Evolutionary conservation across 768 basidiomycete genomes (phyloP), one percentile per base, ranked within the genome.

Genomic region (Tricholoma saponaceum): DNA sequence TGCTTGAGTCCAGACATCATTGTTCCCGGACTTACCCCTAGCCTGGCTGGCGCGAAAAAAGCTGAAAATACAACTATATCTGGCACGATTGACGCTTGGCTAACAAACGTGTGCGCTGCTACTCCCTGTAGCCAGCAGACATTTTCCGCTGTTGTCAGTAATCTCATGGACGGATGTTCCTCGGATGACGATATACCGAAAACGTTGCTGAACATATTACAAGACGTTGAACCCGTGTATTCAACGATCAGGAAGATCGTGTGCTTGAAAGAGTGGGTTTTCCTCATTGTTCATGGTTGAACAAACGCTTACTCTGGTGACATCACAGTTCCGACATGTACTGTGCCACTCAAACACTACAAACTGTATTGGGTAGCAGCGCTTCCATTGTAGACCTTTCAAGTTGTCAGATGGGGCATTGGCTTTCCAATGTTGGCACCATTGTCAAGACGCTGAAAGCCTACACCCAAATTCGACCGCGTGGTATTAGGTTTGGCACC

Each of bases 1-100:
- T 60, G 59, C 28, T 49, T 60, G 18, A 39, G 52, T 20, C 59
- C 49, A 32, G 43, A 26, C 6, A 47, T 54, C 30, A 39, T 60
- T 13, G 28, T 58, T 32, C 52, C 53, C 13, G 47, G 25, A 8
- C n/a, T 60, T 7, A 35, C 55, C 33, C 46, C 49, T 13, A 49
- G 43, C 8, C n/a, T 60, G 23, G 18, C 56, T 16, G 56, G 53
- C 46, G 46, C 39, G 49, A 58, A 43, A 20, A 43, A 3, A 3
- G 5, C 20, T 43, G 6, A 43, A 4, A 18, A 35, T 35, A 35
- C 35, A 35, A 13, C 35, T 16, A 12, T 14, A 13, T 3, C 18
- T 9, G 20, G 41, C 18, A 43, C 18, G 41, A 43, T 43, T 7
- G 41, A 43, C 18, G 41, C 41, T 20, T 43, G 41, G 41, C 18